phyloP scores from a whole-genome alignment of 1,284 basidiomycete species.

The Rhodotorula sp. region DNA sequence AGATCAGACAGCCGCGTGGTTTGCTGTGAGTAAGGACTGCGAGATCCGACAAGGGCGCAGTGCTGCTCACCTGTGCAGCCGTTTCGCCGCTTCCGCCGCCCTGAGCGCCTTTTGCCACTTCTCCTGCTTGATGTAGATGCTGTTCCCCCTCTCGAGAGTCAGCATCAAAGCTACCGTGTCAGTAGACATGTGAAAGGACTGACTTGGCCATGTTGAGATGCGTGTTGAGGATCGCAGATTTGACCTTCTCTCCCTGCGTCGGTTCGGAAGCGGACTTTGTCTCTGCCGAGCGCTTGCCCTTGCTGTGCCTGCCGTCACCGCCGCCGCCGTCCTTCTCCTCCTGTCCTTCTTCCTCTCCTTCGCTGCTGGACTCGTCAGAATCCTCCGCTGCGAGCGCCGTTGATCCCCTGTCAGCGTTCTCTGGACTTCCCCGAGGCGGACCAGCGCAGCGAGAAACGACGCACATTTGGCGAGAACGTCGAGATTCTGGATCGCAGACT shows the following conservation, averaged over 20 bases:
- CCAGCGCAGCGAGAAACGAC: background rate
- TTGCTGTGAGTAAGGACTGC: too few species aligned
- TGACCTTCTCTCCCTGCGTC: background rate
- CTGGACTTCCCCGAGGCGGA: too few species aligned
- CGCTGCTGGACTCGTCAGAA: background rate
- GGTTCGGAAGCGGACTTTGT: background rate
- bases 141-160: background rate
- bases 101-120: slow-evolving; percentile 30
- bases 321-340: background rate
- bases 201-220: slow-evolving; percentile 18
- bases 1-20: too few species aligned
- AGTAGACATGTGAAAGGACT: background rate
- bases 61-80: slow-evolving; percentile 24
- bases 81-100: slow-evolving; percentile 15
- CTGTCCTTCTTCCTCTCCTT: background rate
- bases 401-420: too few species aligned
- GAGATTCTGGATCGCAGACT: too few species aligned
- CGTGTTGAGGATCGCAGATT: slow-evolving; percentile 13
- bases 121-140: slow-evolving; percentile 29
- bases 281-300: background rate
- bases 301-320: background rate
- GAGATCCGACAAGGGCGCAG: background rate
- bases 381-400: background rate
- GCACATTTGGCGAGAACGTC: background rate
- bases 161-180: background rate